Conservation (phyloP, 768 basidiomycete genomes). For the Russula virescens region DNA sequence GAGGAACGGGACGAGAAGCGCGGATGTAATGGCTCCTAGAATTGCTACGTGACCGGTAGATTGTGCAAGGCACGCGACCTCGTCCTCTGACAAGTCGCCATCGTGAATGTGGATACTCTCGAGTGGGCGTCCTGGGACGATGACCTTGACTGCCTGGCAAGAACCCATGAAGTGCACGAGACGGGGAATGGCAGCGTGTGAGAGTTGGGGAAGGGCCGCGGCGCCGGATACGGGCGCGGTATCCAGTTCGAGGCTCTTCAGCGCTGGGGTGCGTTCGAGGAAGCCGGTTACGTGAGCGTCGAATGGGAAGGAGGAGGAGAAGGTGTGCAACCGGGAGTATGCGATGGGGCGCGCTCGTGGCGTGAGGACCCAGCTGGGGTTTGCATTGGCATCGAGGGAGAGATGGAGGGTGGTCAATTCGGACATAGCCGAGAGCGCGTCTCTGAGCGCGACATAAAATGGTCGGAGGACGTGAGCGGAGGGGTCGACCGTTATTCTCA, state of each 20-base stretch:
- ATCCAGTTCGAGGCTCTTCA: constrained; percentile 56
- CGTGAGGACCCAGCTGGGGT: constrained; percentile 49
- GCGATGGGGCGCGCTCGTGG: constrained; percentile 25
- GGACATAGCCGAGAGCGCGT: constrained; percentile 56
- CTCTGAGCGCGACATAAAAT: constrained; percentile 45
- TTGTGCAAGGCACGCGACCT: constrained; percentile 46
- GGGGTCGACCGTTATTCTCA: constrained; percentile 49
- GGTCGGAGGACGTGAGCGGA: constrained; percentile 37
- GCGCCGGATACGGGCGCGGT: constrained; percentile 27
- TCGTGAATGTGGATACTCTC: constrained; percentile 55
- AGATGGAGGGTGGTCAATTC: constrained; percentile 53
- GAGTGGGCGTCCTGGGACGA: constrained; percentile 65
- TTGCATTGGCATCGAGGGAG: constrained; percentile 35
- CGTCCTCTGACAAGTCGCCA: constrained; percentile 53
- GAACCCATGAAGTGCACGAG: constrained; percentile 61
- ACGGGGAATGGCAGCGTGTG: constrained; percentile 35
- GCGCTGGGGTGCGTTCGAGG: constrained; percentile 47
- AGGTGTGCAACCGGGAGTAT: constrained; percentile 47
- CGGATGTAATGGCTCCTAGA: constrained; percentile 54
- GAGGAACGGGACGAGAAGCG: constrained; percentile 53
- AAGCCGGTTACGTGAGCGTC: constrained; percentile 55
- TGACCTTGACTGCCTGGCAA: constrained; percentile 43
- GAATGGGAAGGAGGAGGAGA: constrained; percentile 57
- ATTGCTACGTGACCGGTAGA: constrained; percentile 48
- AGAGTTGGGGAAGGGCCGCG: constrained; percentile 26